Base-by-base conservation (phyloP, 768 basidiomycete genomes). In the Trametes sanguinea region DNA sequence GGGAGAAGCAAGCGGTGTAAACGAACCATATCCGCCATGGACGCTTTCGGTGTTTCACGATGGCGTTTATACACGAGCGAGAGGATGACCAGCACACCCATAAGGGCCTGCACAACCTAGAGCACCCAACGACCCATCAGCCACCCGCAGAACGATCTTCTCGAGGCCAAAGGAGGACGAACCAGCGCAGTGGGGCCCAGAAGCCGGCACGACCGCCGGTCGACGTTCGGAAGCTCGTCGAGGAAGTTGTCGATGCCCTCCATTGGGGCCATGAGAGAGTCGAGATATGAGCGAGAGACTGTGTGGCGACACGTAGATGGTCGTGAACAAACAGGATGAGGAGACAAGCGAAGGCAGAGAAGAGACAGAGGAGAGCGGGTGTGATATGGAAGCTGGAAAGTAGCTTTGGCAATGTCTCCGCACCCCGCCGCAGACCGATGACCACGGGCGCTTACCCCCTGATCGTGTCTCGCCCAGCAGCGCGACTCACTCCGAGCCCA, bases 1-100 rank as follows among this genome's bases (percentile, higher is more conserved):
- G 9, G 35, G 11, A 37, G 35, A 37, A 37, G 30, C 10, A 22
- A 54, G 42, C 29, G 17, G 35, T 2, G 48, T 37, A 37, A 60
- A 65, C 85, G 61, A 67, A 90, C 94, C 96, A 98, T 76, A 97
- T 96, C 67, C 83, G 80, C 96, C 96, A 98, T 17, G 88, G 90
- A 32, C 96, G 84, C 72, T 87, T 87, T 92, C 14, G 87, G 87
- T 30, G 81, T 79, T 76, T 98, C 96, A 66, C 91, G 79, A 59
- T 95, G 90, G 59, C 96, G 81, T 73, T 98, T 98, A 70, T 87
- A 87, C 4, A 98, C 83, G 50, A 98, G 79, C 2, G 93, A 94
- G 16, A 87, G 79, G 35, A 98, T 81, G n/a, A 96, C 95, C 33
- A 98, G 76, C 16, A 94, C 74, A n/a, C 94, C 96, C 88, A 98